Evolutionary conservation across 2,329 filamentous ascomycete genomes (phyloP).

Genomic region (Aureobasidium lini): DNA sequence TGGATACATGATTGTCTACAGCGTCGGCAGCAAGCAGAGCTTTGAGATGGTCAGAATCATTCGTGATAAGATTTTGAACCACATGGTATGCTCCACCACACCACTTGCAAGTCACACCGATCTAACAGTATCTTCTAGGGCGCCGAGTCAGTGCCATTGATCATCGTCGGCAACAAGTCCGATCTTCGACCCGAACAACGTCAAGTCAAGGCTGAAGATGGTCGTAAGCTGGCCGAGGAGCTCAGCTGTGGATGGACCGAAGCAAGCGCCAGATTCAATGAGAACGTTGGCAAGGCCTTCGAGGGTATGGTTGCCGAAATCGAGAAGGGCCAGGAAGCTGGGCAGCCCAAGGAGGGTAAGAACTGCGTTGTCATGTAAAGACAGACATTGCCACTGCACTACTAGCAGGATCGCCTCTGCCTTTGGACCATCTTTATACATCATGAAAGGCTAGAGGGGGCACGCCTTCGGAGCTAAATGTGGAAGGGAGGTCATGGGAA

Average conservation of each 20-base stretch:
- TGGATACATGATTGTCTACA: conserved; percentile 97
- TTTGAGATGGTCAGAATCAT: conserved; percentile 98
- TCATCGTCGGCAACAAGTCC: conserved; percentile 95
- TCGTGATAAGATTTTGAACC: conserved; percentile 93
- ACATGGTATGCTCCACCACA: conserved; percentile 57
- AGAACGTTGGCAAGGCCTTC: conserved; percentile 87
- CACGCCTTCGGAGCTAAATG: not conserved
- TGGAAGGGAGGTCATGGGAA: not conserved
- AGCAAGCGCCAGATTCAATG: conserved; percentile 86
- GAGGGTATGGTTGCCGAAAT: conserved; percentile 92
- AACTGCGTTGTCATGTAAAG: conserved; percentile 83
- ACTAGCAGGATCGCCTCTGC: not conserved
- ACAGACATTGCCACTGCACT: not conserved
- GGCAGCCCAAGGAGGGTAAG: conserved; percentile 70
- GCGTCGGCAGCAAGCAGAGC: conserved; percentile 85
- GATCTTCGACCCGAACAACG: conserved; percentile 89
- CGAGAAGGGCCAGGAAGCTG: conserved; percentile 80
- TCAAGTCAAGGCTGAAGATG: conserved; percentile 80
- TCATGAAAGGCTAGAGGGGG: not conserved
- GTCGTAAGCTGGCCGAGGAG: conserved; percentile 74
- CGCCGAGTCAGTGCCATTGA: conserved; percentile 83
- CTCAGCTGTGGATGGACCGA: conserved; percentile 92
- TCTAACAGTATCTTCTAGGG: conserved; percentile 49
- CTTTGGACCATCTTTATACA: not conserved
- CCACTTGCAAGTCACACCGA: not conserved